phyloP scores from a whole-genome alignment of 768 basidiomycete species.

The Rhizopogon vesiculosus region DNA sequence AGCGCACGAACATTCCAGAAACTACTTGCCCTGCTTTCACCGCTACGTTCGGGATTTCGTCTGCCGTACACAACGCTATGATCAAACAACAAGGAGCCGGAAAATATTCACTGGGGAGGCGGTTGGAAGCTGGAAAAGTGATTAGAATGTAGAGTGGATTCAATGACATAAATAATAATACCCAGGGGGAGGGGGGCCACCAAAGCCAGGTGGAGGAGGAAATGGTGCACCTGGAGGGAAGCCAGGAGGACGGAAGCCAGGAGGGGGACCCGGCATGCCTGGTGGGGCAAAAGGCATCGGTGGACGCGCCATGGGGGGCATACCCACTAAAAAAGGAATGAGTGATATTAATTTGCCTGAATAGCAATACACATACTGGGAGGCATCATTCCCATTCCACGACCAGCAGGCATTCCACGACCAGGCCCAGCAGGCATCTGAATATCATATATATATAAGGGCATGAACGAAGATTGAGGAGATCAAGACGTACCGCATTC shows the following conservation, averaged over 20 bases:
- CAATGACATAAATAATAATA: slow-evolving; percentile 23
- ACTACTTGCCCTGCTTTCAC: slow-evolving; percentile 22
- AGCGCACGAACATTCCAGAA: slow-evolving; percentile 15
- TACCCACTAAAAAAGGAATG: slow-evolving; percentile 41
- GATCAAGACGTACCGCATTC: slow-evolving; percentile 51
- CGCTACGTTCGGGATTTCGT: slow-evolving; percentile 13
- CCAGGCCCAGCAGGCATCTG: slow-evolving; percentile 89
- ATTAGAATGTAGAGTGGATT: slow-evolving; percentile 3
- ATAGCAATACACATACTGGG: slow-evolving; percentile 50
- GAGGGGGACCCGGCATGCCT: slow-evolving; percentile 84
- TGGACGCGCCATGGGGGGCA: slow-evolving; percentile 58
- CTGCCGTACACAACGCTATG: slow-evolving; percentile 7
- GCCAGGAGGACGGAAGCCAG: slow-evolving; percentile 80
- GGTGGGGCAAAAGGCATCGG: slow-evolving; percentile 61
- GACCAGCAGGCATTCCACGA: slow-evolving; percentile 92
- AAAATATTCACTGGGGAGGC: slow-evolving; percentile 34
- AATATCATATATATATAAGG: slow-evolving; percentile 15
- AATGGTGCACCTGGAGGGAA: slow-evolving; percentile 81
- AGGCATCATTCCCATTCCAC: slow-evolving; percentile 96
- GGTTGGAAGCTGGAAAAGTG: slow-evolving; percentile 38
- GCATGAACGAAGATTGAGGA: slow-evolving; percentile 1
- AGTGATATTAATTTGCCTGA: slow-evolving; percentile 7
- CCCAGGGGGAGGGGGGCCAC: slow-evolving; percentile 84
- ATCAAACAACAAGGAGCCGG: slow-evolving; percentile 6
- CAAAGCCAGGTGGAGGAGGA: slow-evolving; percentile 77